Base-by-base conservation (phyloP, 495 filamentous ascomycete genomes). In the Penicillium pancosmium region DNA sequence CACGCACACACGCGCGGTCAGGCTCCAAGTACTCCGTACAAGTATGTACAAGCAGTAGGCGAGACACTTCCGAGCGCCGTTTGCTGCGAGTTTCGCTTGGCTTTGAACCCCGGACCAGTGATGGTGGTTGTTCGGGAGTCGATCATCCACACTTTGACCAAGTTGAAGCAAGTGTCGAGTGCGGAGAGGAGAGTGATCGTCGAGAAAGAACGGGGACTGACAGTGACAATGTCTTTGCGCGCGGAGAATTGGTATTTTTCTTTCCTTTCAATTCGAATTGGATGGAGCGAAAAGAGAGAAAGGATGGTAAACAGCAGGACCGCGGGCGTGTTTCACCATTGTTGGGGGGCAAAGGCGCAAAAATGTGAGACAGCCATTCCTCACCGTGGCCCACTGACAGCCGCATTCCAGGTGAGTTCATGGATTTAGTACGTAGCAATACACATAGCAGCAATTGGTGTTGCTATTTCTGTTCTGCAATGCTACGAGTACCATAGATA, bases 341-440 rank as follows among this genome's bases (percentile, higher is more conserved):
- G 62, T 63, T 63, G 48, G 36, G 51, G 38, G 52, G 49, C 50
- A n/a, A 48, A 23, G 46, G 21, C 46, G 23, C 46, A 64, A 62
- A 64, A 68, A 68, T 68, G 66, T 68, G 66, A 68, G 66, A 68
- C 66, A 50, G 51, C 65, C 66, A 59, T 59, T 59, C 56, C 31
- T 59, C 41, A 36, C 40, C 13, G 49, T 31, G 48, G 43, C 19
- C 44, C 44, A 56, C 57, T 57, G 44, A 50, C 43, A 50, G 36
- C 21, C 35, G 50, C 54, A 57, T 64, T 60, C 61, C 56, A 57
- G 16, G 16, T 27, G n/a, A 4, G 35, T 13, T 5, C 33, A 36
- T 52, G 7, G 40, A n/a, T 15, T 44, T 10, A n/a, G 40, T n/a
- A n/a, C 11, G 0, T 21, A 21, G 11, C 7, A n/a, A 3, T 3